Conservation (phyloP, 306 rosid species). For the Nissolia schottii region DNA sequence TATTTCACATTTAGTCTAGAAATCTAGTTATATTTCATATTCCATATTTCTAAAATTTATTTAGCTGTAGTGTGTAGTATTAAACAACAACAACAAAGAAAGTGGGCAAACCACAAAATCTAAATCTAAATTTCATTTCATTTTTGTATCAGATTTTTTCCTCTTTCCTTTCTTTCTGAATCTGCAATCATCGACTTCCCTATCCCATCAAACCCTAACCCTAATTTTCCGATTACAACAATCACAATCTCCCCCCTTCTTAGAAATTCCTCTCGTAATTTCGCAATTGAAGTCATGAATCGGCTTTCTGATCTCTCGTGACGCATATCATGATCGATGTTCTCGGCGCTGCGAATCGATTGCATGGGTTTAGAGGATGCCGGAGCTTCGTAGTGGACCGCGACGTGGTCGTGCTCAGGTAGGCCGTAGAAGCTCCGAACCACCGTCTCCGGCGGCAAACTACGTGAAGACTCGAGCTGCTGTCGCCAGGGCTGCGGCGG, state of each 20-base stretch:
- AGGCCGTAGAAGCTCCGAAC: constrained; percentile 39
- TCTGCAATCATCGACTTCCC: background rate
- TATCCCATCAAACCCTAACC: constrained; percentile 40
- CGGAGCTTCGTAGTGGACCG: constrained; percentile 84
- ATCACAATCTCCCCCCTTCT: background rate
- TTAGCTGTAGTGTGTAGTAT: background rate
- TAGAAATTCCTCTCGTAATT: background rate
- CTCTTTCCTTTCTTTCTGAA: background rate
- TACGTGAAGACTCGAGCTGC: constrained; percentile 85
- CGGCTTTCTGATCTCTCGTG: constrained; percentile 15
- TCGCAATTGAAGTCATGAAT: constrained; percentile 36
- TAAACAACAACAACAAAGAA: background rate
- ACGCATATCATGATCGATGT: constrained; percentile 60
- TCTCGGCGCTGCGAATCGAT: constrained; percentile 31
- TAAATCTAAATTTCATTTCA: background rate
- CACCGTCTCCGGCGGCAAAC: constrained; percentile 37
- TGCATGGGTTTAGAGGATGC: constrained; percentile 90
- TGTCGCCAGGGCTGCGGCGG: constrained; percentile 51
- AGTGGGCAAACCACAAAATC: background rate
- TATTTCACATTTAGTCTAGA: too few species aligned
- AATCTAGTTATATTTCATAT: too few species aligned
- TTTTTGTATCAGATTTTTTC: background rate
- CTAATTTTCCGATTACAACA: constrained; percentile 9
- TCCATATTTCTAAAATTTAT: too few species aligned
- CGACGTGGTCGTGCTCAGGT: constrained; percentile 76